These are phyloP conservation scores for Staphylotrichum tortipilum DNA, from an alignment of 495 filamentous ascomycete species.

Conservation along the genomic window DNA sequence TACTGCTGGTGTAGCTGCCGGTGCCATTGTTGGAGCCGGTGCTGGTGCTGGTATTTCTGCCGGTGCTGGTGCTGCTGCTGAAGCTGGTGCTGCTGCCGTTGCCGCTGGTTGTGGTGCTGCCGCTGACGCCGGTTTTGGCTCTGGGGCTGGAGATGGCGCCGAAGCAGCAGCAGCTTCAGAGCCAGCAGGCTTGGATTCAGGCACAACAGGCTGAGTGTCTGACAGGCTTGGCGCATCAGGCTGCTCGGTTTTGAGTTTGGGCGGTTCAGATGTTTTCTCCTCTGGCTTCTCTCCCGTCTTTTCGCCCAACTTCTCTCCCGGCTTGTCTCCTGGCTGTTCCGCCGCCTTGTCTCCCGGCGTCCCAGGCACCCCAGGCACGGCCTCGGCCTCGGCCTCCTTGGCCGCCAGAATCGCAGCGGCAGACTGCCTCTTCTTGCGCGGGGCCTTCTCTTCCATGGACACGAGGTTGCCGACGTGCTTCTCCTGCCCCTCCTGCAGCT, in stretches of 20 bases:
- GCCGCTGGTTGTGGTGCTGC: not conserved
- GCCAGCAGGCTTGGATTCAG: constrained; percentile 1
- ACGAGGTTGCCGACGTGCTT: constrained; percentile 64
- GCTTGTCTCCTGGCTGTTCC: no score
- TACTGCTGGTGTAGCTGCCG: not conserved
- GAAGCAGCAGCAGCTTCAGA: not conserved
- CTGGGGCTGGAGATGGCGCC: not conserved
- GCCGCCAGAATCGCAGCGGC: constrained; percentile 17
- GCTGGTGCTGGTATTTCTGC: not conserved
- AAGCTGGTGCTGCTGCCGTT: not conserved
- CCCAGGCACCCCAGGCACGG: constrained; percentile 15
- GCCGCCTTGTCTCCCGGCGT: constrained; percentile 10
- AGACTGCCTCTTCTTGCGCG: constrained; percentile 39
- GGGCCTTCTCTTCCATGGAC: constrained; percentile 47
- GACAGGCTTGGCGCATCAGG: not conserved
- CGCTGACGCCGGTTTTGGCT: not conserved
- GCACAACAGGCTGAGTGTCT: constrained; percentile 1
- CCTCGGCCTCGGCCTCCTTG: constrained; percentile 24
- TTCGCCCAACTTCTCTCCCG: no score
- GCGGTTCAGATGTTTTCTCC: constrained; percentile 3
- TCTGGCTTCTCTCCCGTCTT: no score
- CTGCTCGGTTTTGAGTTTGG: constrained; percentile 16
- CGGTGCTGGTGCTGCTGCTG: not conserved
- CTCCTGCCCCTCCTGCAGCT: constrained; percentile 66
- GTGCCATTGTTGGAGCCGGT: not conserved